Conservation (phyloP, 495 filamentous ascomycete species). For the Neurospora sp. region DNA sequence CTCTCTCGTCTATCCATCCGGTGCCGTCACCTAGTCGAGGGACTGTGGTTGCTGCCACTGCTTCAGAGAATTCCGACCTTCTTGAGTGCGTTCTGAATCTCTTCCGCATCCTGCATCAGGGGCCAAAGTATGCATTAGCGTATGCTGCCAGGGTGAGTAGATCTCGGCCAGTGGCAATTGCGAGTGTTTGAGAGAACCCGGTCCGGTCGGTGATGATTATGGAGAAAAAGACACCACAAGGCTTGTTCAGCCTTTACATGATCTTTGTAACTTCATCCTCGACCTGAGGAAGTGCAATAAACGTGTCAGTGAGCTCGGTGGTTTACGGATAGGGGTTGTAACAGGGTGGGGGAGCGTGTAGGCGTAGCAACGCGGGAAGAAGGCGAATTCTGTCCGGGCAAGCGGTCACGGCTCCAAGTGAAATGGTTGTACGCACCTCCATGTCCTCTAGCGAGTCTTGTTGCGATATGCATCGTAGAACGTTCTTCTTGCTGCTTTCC, state of each 20-base stretch:
- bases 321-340: neutral
- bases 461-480: slow-evolving; percentile 86
- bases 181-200: slow-evolving; percentile 1
- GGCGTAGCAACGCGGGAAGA: slow-evolving; percentile 1
- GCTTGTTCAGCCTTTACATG: slow-evolving; percentile 52
- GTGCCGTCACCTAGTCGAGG: neutral
- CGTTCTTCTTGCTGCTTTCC: slow-evolving; percentile 98
- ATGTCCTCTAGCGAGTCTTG: slow-evolving; percentile 94
- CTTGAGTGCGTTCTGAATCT: slow-evolving; percentile 27
- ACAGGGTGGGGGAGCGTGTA: neutral
- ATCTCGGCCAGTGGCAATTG: neutral
- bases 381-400: slow-evolving; percentile 1
- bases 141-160: neutral
- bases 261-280: slow-evolving; percentile 95
- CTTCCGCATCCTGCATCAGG: slow-evolving; percentile 24
- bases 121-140: slow-evolving; percentile 15
- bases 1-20: neutral
- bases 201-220: slow-evolving; percentile 1
- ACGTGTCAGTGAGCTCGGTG: slow-evolving; percentile 45
- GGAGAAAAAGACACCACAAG: slow-evolving; percentile 10
- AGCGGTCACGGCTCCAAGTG: neutral
- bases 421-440: slow-evolving; percentile 61
- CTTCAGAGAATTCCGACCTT: slow-evolving; percentile 30
- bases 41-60: neutral
- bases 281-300: slow-evolving; percentile 53